Evolutionary conservation across 805 yeast genomes (phyloP), one percentile per base, ranked within the genome.

Genomic region (Nakazawaea molendinolei): DNA sequence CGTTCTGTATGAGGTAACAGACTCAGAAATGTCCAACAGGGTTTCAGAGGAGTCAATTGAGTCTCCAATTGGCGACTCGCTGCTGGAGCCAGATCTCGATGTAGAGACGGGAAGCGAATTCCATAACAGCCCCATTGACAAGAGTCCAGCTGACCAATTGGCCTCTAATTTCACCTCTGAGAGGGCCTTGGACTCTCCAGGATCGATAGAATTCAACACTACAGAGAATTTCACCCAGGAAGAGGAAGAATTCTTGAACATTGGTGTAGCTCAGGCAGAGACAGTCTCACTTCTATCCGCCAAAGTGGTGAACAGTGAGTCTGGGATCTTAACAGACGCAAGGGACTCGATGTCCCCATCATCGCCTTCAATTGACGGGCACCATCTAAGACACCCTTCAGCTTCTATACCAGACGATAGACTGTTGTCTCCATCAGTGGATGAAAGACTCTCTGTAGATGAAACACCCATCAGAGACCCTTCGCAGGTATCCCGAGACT

Each of bases 401-500:
- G n/a, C n/a, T n/a, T n/a, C n/a, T n/a, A n/a, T n/a, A n/a, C n/a
- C n/a, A n/a, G n/a, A n/a, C n/a, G n/a, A n/a, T n/a, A n/a, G n/a
- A n/a, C n/a, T n/a, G n/a, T n/a, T n/a, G n/a, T n/a, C n/a, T n/a
- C n/a, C n/a, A n/a, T n/a, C n/a, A n/a, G n/a, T n/a, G n/a, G n/a
- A n/a, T n/a, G n/a, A n/a, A n/a, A n/a, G n/a, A n/a, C n/a, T n/a
- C n/a, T n/a, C n/a, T n/a, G n/a, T n/a, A n/a, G n/a, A n/a, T n/a
- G n/a, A n/a, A n/a, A n/a, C n/a, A n/a, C n/a, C n/a, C n/a, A n/a
- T n/a, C n/a, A n/a, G n/a, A n/a, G n/a, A n/a, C n/a, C n/a, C n/a
- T n/a, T n/a, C n/a, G n/a, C n/a, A n/a, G n/a, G n/a, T n/a, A n/a
- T 33, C 34, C 10, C 33, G 25, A 15, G 41, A 38, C 4, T 38